These are phyloP conservation scores for Calonectria honghensis DNA, from an alignment of 2,329 filamentous ascomycete species.

Conservation along the genomic window DNA sequence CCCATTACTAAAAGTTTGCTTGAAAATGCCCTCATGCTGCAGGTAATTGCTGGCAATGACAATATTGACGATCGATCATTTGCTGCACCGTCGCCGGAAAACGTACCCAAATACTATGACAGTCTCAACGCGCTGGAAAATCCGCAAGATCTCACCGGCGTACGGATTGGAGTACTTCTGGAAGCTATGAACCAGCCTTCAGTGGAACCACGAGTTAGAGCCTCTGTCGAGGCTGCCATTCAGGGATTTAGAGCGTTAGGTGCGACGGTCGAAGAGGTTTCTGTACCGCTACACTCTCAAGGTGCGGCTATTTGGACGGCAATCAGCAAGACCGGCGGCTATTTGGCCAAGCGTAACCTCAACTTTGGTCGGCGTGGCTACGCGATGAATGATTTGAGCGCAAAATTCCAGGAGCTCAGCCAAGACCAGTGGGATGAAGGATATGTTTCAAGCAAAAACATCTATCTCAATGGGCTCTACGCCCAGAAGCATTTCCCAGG, in stretches of 20 bases:
- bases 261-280: slow-evolving; percentile 6
- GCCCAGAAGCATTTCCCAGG: slow-evolving; percentile 1
- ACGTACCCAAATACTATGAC: slow-evolving; percentile 22
- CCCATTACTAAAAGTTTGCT: slow-evolving; percentile 18
- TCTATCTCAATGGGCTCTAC: slow-evolving; percentile 17
- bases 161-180: slow-evolving; percentile 18
- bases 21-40: slow-evolving; percentile 17
- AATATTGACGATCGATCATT: slow-evolving; percentile 25
- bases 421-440: slow-evolving; percentile 20
- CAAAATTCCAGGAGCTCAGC: slow-evolving; percentile 2
- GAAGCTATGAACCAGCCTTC: slow-evolving; percentile 12
- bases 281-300: slow-evolving; percentile 15
- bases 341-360: slow-evolving; percentile 12
- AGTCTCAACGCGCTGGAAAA: not conserved
- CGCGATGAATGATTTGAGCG: slow-evolving; percentile 11
- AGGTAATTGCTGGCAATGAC: slow-evolving; percentile 28
- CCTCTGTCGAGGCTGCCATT: not conserved
- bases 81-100: not conserved
- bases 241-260: slow-evolving; percentile 11
- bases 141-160: not conserved
- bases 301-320: slow-evolving; percentile 18
- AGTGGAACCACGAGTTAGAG: not conserved
- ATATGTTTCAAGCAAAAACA: slow-evolving; percentile 2
- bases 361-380: slow-evolving; percentile 22
- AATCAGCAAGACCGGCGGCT: slow-evolving; percentile 13